A percentile compares a stretch with the other conserved stretches of the same genome.
Conservation (phyloP, 2,329 filamentous ascomycete species). For the Alternaria sp. region DNA sequence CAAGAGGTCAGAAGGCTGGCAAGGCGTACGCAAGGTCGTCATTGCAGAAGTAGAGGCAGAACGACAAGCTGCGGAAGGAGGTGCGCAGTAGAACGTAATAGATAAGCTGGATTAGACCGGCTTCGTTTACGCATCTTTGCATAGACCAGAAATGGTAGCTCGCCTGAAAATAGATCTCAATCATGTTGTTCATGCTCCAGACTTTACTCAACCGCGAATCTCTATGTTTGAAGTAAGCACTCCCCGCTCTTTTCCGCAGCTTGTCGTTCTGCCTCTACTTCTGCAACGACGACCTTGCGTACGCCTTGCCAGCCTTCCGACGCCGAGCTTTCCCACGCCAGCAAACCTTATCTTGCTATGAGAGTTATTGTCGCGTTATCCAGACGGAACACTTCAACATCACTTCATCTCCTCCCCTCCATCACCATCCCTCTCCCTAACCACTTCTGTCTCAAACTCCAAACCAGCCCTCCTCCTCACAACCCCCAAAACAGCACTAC, state of each 20-base stretch:
- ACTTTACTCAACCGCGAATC: not conserved
- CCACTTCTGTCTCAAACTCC: slow-evolving; percentile 52
- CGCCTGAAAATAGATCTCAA: not conserved
- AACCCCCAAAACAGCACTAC: slow-evolving; percentile 59
- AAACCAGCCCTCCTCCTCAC: slow-evolving; percentile 53
- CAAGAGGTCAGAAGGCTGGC: slow-evolving; percentile 69
- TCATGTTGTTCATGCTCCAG: not conserved
- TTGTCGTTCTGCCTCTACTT: not conserved
- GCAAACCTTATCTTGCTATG: no score
- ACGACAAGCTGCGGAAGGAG: slow-evolving; percentile 39
- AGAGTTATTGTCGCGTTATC: no score
- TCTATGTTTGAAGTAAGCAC: not conserved
- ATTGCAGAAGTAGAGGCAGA: slow-evolving; percentile 70
- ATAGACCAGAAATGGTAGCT: slow-evolving; percentile 3
- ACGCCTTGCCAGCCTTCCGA: slow-evolving; percentile 73
- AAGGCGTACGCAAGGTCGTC: slow-evolving; percentile 77
- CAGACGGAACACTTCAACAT: no score
- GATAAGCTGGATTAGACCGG: not conserved
- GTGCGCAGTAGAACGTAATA: slow-evolving; percentile 12
- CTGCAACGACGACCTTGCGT: slow-evolving; percentile 72
- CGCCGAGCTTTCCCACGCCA: no score
- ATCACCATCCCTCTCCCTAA: slow-evolving; percentile 28
- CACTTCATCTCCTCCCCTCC: no score
- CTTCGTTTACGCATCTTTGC: not conserved
- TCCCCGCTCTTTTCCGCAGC: slow-evolving; percentile 32